Conservation (phyloP, 2,329 filamentous ascomycete species). For the Verticillium nonalfalfae region DNA sequence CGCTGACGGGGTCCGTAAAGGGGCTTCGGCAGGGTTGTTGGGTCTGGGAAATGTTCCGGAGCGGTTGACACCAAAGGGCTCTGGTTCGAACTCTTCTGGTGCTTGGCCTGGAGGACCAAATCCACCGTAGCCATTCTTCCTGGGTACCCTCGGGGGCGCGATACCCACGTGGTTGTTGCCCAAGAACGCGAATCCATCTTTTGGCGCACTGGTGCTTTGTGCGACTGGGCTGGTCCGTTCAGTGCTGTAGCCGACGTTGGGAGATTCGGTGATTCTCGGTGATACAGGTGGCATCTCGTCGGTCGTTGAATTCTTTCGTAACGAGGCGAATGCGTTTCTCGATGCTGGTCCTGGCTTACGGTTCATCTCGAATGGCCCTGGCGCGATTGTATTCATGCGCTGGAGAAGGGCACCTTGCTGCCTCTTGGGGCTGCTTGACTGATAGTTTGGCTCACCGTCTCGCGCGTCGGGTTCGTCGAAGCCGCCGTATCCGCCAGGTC, state of each 20-base stretch:
- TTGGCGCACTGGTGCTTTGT: neutral
- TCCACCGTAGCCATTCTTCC: conserved; percentile 51
- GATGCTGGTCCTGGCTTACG: conserved; percentile 16
- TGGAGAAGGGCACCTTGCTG: conserved; percentile 38
- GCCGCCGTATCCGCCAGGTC: conserved; percentile 44
- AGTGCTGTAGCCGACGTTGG: neutral
- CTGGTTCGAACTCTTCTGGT: conserved; percentile 28
- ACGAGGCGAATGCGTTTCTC: neutral
- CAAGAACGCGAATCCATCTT: conserved; percentile 1
- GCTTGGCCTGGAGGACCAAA: conserved; percentile 42
- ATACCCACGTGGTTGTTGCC: conserved; percentile 12
- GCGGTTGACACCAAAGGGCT: conserved; percentile 31
- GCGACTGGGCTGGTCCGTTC: neutral
- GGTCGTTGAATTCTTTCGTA: conserved; percentile 3
- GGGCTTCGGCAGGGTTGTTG: conserved; percentile 27
- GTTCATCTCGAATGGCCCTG: conserved; percentile 56
- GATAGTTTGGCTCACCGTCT: conserved; percentile 26
- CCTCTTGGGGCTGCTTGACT: conserved; percentile 4
- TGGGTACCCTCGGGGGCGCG: conserved; percentile 31
- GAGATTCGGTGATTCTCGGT: neutral
- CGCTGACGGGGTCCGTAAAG: conserved; percentile 39
- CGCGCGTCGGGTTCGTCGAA: conserved; percentile 30
- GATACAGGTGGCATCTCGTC: neutral
- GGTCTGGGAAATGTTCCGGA: conserved; percentile 48
- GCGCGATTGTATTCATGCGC: conserved; percentile 59